phyloP scores from a whole-genome alignment of 371 early-diverging fungal species.

The Edhazardia aedis region DNA sequence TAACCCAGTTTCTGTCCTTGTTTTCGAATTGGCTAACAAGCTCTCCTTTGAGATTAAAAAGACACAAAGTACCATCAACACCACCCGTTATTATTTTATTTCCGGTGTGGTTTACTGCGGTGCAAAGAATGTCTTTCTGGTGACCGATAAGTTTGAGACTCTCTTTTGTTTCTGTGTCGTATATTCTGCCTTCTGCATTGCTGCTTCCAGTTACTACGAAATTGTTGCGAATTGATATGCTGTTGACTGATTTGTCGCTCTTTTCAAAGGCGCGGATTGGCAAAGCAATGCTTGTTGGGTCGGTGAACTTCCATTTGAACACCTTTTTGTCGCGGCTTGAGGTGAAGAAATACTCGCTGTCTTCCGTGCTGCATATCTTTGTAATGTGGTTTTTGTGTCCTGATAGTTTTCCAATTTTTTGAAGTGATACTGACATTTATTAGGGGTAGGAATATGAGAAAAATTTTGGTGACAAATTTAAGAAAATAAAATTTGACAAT shows the following conservation, averaged over 20 bases:
- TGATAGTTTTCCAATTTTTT: no score
- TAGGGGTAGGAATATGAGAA: no score
- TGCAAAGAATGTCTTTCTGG: constrained; percentile 13
- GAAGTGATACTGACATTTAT: no score
- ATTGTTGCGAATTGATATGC: no score
- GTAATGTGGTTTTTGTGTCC: no score
- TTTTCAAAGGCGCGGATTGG: no score
- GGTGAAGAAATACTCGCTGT: no score
- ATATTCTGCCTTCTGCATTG: constrained; percentile 27
- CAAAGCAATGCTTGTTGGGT: no score
- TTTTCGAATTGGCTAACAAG: constrained; percentile 16
- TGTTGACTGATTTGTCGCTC: no score
- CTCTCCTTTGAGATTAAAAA: constrained; percentile 40
- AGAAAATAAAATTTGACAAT: no score
- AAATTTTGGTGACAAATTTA: no score
- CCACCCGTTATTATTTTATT: constrained; percentile 40
- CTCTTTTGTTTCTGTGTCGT: constrained; percentile 14
- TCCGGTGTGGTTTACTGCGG: constrained; percentile 21
- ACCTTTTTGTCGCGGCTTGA: constrained; percentile 36
- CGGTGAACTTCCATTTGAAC: constrained; percentile 24
- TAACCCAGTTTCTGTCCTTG: constrained; percentile 24
- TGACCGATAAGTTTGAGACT: constrained; percentile 16
- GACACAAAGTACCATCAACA: constrained; percentile 21
- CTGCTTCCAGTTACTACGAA: constrained; percentile 34
- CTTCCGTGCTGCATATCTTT: no score